Base-by-base conservation (phyloP, 176 grass and related monocot genomes). In the Carex cristatella region DNA sequence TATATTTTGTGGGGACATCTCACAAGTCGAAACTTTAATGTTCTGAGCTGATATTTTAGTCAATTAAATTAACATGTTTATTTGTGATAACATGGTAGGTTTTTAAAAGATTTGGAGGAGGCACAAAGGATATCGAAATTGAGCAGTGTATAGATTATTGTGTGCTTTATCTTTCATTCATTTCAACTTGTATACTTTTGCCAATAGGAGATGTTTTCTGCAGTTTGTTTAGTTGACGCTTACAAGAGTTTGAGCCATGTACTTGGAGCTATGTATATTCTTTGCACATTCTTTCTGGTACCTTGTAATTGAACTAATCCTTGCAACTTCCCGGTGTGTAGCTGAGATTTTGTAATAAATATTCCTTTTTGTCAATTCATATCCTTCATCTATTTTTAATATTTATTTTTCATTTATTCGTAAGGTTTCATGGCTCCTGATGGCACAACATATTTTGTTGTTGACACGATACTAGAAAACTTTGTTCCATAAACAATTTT, bases 101-200 rank as follows among this genome's bases (percentile, higher is more conserved):
- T 98, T 90, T 84, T 98, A 75, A 88, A 92, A 62, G 91, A 98
- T 85, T 87, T 98, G 85, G 93, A 92, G 55, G 91, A 98, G 88
- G 91, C 93, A 78, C 96, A 98, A 87, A 90, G 71, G 62, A 94
- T 98, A 92, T 94, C 86, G 0, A 94, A 94, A 86, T 92, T 90
- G 3, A 98, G 51, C 87, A 88, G 83, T 69, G 65, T 89, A 82
- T 89, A 82, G 82, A 90, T 55, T 98, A 60, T 87, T 65, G 35
- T 63, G 7, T 49, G 40, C 15, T 88, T 69, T 76, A 14, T 33
- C 44, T 14, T 74, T 58, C 53, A 16, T 35, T 28, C 53, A 79
- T 79, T 79, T 57, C 6, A 16, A 58, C 74, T 79, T 58, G 74
- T 79, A 79, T 79, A 79, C 60, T 66, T 66, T 67, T 53, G 63